phyloP scores from a whole-genome alignment of 345 rosid species.

The Corchorus olitorius region DNA sequence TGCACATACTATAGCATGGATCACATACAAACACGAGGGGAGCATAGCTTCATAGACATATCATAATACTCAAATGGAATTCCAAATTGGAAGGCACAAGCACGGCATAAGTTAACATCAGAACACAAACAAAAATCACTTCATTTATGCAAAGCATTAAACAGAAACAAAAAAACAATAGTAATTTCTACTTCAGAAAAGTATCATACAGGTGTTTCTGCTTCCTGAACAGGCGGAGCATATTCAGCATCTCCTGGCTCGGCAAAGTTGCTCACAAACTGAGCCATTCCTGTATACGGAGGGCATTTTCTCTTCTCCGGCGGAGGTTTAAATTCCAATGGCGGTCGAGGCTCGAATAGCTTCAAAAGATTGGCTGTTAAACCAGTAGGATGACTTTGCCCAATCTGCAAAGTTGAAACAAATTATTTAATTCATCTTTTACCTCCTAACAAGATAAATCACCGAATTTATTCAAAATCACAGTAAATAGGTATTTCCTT shows the following conservation, averaged over 20 bases:
- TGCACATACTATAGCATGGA: neutral
- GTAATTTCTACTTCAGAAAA: neutral
- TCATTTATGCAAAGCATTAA: slow-evolving; percentile 10
- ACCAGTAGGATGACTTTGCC: slow-evolving; percentile 97
- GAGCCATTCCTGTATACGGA: slow-evolving; percentile 84
- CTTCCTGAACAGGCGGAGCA: slow-evolving; percentile 77
- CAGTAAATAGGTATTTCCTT: neutral
- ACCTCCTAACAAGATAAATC: neutral
- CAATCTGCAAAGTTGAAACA: slow-evolving; percentile 61
- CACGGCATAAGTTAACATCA: slow-evolving; percentile 1
- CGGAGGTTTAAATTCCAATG: slow-evolving; percentile 81
- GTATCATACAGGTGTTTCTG: slow-evolving; percentile 78
- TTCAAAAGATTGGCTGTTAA: slow-evolving; percentile 83
- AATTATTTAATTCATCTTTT: neutral
- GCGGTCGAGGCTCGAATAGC: slow-evolving; percentile 92
- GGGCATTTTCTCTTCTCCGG: slow-evolving; percentile 94
- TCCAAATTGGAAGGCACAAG: neutral
- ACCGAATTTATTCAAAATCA: neutral
- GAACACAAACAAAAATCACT: neutral
- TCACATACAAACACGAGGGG: neutral
- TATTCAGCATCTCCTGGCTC: slow-evolving; percentile 89
- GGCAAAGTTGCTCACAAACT: slow-evolving; percentile 76
- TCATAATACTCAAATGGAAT: neutral
- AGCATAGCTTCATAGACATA: neutral
- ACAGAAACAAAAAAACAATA: neutral